Evolutionary conservation across 345 rosid species (phyloP), one percentile per base, ranked within the genome.

Genomic region (Salix koriyanagi): DNA sequence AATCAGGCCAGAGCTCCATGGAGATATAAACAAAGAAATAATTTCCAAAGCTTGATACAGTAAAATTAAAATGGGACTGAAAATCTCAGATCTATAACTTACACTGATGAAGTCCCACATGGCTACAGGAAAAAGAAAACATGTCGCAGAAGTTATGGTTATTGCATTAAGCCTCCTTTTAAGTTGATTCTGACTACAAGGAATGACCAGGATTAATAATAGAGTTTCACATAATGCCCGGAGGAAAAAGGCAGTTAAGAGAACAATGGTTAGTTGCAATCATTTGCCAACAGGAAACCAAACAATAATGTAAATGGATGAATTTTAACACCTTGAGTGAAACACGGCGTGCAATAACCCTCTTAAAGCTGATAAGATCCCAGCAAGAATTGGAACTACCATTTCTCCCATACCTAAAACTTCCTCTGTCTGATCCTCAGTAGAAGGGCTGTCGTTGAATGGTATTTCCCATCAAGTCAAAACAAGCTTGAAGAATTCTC

Each of bases 91-190:
- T 4, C 42, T 69, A 70, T 18, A 34, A 85, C 99, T 91, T 91
- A 93, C 99, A 11, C 85, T 83, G 77, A 96, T 88, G 78, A 91
- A 87, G 86, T 93, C 94, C 98, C 98, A 93, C 97, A 96, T 96
- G 73, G 98, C 99, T 71, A 91, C 89, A 46, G 99, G 98, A 88
- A 96, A 96, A 74, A 93, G 80, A 34, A 34, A 34, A 32, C 70
- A 65, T 18, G 99, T 88, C 66, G 98, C 96, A 26, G 96, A 90
- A 79, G 97, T 83, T 70, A 93, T 84, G 69, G 92, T 93, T 82
- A 93, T 86, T 16, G 97, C 98, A 86, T 96, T 90, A 26, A 96
- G 94, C 71, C 97, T 85, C 86, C 90, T 90, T 85, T 91, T 96
- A 58, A 88, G 90, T 86, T 91, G 98, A 86, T 91, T 92, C 99